Conservation (phyloP, 768 basidiomycete genomes). For the Chiua virens region DNA sequence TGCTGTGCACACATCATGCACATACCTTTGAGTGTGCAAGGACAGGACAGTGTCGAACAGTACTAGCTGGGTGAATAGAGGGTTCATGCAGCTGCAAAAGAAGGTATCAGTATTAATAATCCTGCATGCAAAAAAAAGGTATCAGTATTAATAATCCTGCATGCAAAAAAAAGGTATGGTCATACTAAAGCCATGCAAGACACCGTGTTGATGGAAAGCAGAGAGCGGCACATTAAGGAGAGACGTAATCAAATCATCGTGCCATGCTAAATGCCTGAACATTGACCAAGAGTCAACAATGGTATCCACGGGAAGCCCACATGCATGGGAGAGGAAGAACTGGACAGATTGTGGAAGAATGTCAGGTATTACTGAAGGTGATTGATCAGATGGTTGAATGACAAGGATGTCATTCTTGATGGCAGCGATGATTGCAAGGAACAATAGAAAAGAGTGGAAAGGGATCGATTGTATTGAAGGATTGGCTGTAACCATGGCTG, state of each 20-base stretch:
- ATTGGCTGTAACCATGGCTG: background rate
- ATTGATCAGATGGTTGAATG: background rate
- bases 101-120: no score
- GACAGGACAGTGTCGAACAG: background rate
- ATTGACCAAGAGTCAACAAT: background rate
- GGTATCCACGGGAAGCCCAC: background rate
- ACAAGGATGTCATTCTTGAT: conserved; percentile 4
- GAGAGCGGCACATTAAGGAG: background rate
- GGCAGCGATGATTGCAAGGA: background rate
- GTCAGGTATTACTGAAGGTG: background rate
- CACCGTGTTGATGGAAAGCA: background rate
- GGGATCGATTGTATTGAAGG: background rate
- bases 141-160: no score
- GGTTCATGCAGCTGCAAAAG: background rate
- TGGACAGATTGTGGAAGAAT: background rate
- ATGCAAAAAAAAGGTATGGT: background rate
- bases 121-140: no score
- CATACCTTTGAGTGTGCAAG: background rate
- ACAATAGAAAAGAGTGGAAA: background rate
- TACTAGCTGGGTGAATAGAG: background rate
- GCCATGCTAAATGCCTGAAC: background rate
- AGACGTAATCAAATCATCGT: background rate
- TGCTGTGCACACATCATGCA: conserved; percentile 4
- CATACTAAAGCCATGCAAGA: background rate
- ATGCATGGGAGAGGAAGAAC: background rate